Base-by-base conservation (phyloP, 2,329 filamentous ascomycete genomes). In the Claviceps monticola region DNA sequence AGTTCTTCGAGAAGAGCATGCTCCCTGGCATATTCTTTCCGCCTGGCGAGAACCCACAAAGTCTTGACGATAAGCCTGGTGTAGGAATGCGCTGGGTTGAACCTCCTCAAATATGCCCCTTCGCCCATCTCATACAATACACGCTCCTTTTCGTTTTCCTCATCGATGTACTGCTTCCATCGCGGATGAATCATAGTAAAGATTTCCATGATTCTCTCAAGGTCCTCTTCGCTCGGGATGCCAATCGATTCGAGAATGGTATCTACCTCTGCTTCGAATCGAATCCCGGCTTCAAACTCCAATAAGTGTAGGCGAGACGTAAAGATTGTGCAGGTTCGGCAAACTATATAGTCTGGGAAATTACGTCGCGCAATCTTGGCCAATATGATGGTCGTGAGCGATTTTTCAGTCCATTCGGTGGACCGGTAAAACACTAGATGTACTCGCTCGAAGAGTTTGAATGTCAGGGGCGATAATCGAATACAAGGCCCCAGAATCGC, bases 371-470 rank as follows among this genome's bases (percentile, higher is more conserved):
- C 87, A 53, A 95, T 95, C 56, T 91, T 90, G 7, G 93, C 88
- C 5, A 98, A 75, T 45, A 98, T 95, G 51, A 97, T 91, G 0
- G 90, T 91, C 1, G 88, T 97, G 14, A 98, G 72, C 1, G 91
- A 96, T 65, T 95, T 97, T 60, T 97, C 91, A 0, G 90, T 95
- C 93, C 93, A 98, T 64, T 95, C 87, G 0, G 88, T 94, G 9
- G 90, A 96, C 53, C 91, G 79, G 66, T 97, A 97, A 65, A 96
- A 98, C 29, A 98, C 89, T 2, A 98, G 71, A 68, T 97, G 93
- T 0, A 97, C 89, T 26, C 93, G 80, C 65, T 96, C 89, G 60
- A 98, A 98, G 0, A 98, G 76, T 60, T 83, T 88, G 56, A 89
- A 78, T 0, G 83, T 76, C 0, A 78, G 69, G 0, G 83, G 68